phyloP scores from a whole-genome alignment of 257 asterid species.

The Penstemon barbatus region DNA sequence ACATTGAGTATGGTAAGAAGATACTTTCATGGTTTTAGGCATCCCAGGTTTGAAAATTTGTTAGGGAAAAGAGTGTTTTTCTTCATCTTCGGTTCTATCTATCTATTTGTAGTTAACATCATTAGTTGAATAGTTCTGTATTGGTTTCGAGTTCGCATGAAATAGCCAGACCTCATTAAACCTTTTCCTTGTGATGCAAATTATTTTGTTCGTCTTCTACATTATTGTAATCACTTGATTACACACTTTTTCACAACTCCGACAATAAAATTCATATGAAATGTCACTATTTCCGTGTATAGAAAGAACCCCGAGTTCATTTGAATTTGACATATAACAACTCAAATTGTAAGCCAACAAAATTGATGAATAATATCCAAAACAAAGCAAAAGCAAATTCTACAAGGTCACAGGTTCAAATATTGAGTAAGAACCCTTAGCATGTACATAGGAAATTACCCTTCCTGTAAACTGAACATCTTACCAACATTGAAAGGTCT shows the following conservation, averaged over 20 bases:
- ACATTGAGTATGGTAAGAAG: too few species aligned
- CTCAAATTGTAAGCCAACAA: neutral
- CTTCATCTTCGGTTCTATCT: too few species aligned
- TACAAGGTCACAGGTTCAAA: neutral
- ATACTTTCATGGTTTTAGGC: too few species aligned
- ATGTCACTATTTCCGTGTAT: neutral
- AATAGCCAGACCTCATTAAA: too few species aligned
- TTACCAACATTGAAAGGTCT: slow-evolving; percentile 6
- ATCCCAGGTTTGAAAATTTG: too few species aligned
- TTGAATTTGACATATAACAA: neutral
- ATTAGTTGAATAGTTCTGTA: too few species aligned
- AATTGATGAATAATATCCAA: neutral
- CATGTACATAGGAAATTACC: neutral
- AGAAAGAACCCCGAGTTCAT: neutral
- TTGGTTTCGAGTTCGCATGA: too few species aligned
- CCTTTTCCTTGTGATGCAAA: too few species aligned
- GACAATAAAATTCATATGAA: neutral
- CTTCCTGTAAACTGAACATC: neutral
- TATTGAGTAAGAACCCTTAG: neutral
- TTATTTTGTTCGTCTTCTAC: too few species aligned
- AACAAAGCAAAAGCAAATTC: neutral
- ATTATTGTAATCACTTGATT: neutral
- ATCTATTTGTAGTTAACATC: too few species aligned
- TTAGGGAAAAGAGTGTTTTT: too few species aligned
- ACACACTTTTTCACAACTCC: neutral